A percentile compares a stretch with the other conserved stretches of the same genome.
Evolutionary conservation across 2,329 filamentous ascomycete genomes (phyloP).

Genomic region (Calonectria hongkongensis): DNA sequence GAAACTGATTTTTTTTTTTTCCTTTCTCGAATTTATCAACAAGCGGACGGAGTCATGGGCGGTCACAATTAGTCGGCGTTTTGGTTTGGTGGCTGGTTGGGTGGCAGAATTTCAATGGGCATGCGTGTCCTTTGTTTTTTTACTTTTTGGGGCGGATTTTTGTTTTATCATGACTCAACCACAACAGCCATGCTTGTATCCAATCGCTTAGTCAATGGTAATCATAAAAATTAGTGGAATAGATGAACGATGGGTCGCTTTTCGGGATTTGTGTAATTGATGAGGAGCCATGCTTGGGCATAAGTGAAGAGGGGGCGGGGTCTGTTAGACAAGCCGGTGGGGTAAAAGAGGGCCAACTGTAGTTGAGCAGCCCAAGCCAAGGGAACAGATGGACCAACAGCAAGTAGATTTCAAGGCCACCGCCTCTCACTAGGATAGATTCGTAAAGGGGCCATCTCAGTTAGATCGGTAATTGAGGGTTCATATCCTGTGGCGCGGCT

Average conservation of each 20-base stretch:
- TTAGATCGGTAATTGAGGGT: neutral
- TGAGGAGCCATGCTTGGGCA: conserved; percentile 7
- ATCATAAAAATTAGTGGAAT: conserved; percentile 34
- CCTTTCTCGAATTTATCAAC: neutral
- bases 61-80: conserved; percentile 27
- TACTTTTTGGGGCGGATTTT: too few relatives aligned
- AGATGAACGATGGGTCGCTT: neutral
- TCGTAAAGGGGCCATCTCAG: neutral
- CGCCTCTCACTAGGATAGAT: neutral
- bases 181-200: neutral
- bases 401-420: neutral
- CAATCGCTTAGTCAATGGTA: conserved; percentile 27
- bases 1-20: neutral
- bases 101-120: conserved; percentile 4
- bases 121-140: neutral
- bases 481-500: neutral
- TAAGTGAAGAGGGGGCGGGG: conserved; percentile 14
- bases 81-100: conserved; percentile 3
- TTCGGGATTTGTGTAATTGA: neutral
- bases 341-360: neutral
- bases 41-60: conserved; percentile 23
- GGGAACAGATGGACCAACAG: neutral
- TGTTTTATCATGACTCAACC: neutral
- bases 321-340: conserved; percentile 2
- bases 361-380: neutral